phyloP scores from a whole-genome alignment of 345 rosid species.

The Odontarrhena argentea region DNA sequence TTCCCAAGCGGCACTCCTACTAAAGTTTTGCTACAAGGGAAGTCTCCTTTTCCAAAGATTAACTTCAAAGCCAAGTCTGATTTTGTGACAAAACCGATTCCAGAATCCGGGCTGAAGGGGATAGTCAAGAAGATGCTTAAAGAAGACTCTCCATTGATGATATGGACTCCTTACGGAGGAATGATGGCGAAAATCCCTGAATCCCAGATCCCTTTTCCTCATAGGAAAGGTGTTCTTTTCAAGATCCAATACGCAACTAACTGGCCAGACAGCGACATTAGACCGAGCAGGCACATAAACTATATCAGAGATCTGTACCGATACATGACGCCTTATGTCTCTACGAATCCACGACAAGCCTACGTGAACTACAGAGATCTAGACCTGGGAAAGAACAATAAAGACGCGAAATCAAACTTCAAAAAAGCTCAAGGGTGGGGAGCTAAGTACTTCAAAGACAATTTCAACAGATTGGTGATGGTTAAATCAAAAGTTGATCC shows the following conservation, averaged over 20 bases:
- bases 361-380: constrained; percentile 34
- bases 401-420: constrained; percentile 30
- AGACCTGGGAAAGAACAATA: constrained; percentile 53
- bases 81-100: constrained; percentile 43
- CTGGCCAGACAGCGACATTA: constrained; percentile 45
- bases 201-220: constrained; percentile 56
- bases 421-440: constrained; percentile 39
- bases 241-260: constrained; percentile 44
- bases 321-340: constrained; percentile 59
- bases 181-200: constrained; percentile 56
- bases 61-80: constrained; percentile 65
- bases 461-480: too few species aligned
- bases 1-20: constrained; percentile 43
- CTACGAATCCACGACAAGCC: constrained; percentile 48
- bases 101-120: constrained; percentile 40
- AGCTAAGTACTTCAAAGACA: too few species aligned
- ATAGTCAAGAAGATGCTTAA: constrained; percentile 47
- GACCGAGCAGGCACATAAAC: constrained; percentile 36
- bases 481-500: constrained; percentile 48
- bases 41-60: constrained; percentile 43
- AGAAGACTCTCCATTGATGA: constrained; percentile 51
- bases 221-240: constrained; percentile 52
- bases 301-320: constrained; percentile 49
- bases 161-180: constrained; percentile 70
- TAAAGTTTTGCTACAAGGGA: constrained; percentile 48